Conservation (phyloP, 495 filamentous ascomycete species). For the Talaromyces stipitatus region DNA sequence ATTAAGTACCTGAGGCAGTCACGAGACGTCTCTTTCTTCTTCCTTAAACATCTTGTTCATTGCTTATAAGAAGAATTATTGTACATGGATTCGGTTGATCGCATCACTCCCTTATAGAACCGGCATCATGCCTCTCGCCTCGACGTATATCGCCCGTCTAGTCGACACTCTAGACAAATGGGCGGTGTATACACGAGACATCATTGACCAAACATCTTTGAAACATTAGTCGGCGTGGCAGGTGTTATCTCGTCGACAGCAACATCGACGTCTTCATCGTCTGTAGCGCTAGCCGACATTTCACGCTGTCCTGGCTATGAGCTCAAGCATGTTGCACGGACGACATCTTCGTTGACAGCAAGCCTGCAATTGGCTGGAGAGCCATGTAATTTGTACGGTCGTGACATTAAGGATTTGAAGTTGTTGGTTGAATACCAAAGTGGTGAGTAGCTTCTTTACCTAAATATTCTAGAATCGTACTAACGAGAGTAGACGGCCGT, state of each 20-base stretch:
- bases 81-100: neutral
- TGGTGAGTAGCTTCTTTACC: slow-evolving; percentile 36
- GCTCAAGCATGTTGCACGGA: slow-evolving; percentile 24
- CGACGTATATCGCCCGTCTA: neutral
- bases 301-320: slow-evolving; percentile 1
- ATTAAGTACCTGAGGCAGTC: neutral
- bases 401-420: slow-evolving; percentile 57
- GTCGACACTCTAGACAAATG: slow-evolving; percentile 1
- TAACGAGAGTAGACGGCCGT: slow-evolving; percentile 48
- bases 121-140: neutral
- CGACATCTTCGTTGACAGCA: slow-evolving; percentile 32
- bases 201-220: neutral
- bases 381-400: slow-evolving; percentile 66
- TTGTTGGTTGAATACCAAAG: slow-evolving; percentile 70
- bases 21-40: neutral
- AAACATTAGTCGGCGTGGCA: neutral
- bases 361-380: slow-evolving; percentile 59
- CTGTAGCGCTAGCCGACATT: neutral
- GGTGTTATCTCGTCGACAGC: slow-evolving; percentile 1
- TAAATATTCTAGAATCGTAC: neutral
- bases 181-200: neutral
- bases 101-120: neutral
- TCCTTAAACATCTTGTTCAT: neutral
- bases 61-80: neutral
- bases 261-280: neutral